Conservation (phyloP, 1,284 basidiomycete species). For the Apiotrichum gamsii region DNA sequence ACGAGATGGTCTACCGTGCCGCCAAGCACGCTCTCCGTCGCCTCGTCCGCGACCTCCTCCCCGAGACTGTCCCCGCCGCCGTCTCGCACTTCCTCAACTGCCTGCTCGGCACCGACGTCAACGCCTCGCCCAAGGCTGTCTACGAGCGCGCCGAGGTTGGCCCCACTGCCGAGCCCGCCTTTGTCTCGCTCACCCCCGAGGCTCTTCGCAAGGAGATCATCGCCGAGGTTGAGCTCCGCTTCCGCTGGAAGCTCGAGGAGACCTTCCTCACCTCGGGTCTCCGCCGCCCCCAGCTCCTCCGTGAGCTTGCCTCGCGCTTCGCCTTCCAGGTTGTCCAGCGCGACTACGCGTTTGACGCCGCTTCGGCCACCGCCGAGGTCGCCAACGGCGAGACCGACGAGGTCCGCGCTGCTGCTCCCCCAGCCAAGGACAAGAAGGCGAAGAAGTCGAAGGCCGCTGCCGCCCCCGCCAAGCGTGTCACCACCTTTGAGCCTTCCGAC, state of each 20-base stretch:
- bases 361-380: conserved; percentile 20
- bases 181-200: conserved; percentile 51
- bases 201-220: conserved; percentile 47
- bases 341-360: conserved; percentile 48
- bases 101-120: conserved; percentile 50
- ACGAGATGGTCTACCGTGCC: conserved; percentile 56
- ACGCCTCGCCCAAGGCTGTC: conserved; percentile 47
- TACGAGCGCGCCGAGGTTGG: conserved; percentile 42
- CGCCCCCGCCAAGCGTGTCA: conserved; percentile 19
- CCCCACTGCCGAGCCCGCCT: conserved; percentile 36
- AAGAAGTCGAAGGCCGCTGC: conserved; percentile 28
- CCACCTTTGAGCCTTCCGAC: conserved; percentile 52
- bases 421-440: conserved; percentile 40
- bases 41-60: conserved; percentile 42
- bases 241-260: conserved; percentile 50
- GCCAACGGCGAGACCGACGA: conserved; percentile 28
- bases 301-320: conserved; percentile 51
- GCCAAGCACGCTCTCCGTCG: conserved; percentile 53
- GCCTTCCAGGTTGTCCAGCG: conserved; percentile 54
- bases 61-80: conserved; percentile 46
- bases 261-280: conserved; percentile 43
- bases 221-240: conserved; percentile 49
- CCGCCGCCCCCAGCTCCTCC: conserved; percentile 49
- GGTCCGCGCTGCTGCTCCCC: conserved; percentile 5
- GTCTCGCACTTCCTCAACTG: conserved; percentile 58